phyloP scores from a whole-genome alignment of 2,329 filamentous ascomycete species.

The Cordyceps pruinosa region DNA sequence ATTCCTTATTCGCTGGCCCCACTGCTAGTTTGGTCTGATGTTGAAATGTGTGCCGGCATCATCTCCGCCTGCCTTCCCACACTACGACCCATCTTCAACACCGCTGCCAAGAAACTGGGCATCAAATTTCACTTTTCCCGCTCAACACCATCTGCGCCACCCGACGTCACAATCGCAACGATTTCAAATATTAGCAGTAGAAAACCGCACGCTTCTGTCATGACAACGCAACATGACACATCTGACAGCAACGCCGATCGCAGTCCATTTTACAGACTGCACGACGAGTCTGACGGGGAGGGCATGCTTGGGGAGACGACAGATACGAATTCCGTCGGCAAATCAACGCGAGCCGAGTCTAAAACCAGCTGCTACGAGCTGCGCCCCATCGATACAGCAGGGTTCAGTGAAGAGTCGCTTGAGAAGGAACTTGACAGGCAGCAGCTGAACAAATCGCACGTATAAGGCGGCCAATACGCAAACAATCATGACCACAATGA shows the following conservation, averaged over 20 bases:
- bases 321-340: neutral
- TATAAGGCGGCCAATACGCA: neutral
- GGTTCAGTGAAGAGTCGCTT: neutral
- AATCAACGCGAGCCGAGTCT: neutral
- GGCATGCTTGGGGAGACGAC: neutral
- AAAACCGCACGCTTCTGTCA: neutral
- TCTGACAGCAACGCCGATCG: neutral
- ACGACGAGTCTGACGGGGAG: conserved; percentile 2
- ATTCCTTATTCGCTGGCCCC: conserved; percentile 41
- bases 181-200: conserved; percentile 9
- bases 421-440: neutral
- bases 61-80: conserved; percentile 48
- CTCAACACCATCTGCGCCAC: neutral
- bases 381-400: neutral
- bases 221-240: neutral
- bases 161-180: neutral
- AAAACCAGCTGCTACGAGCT: conserved; percentile 7
- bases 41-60: conserved; percentile 44
- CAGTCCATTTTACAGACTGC: conserved; percentile 2
- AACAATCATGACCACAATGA: neutral
- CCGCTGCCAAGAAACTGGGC: conserved; percentile 11
- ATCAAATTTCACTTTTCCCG: neutral
- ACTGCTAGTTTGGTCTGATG: conserved; percentile 40
- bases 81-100: conserved; percentile 37
- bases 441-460: neutral